Evolutionary conservation across 495 filamentous ascomycete genomes (phyloP).

Genomic region (Podospora anserina): DNA sequence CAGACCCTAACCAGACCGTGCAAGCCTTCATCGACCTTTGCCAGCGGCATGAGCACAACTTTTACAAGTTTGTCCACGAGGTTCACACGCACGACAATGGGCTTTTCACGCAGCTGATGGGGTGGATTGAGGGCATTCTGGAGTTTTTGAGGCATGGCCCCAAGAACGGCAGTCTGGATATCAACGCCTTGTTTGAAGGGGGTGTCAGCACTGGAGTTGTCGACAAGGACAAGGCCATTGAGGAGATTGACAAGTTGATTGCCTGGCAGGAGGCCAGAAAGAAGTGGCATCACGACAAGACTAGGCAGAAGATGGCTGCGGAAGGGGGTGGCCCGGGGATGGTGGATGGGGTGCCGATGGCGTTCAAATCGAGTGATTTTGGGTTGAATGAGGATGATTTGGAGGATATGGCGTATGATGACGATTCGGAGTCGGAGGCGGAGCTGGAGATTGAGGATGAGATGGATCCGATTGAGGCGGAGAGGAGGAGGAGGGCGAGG

Average conservation of each 20-base stretch:
- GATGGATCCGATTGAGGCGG: slow-evolving; percentile 79
- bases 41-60: slow-evolving; percentile 88
- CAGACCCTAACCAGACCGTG: slow-evolving; percentile 98
- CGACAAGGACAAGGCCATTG: slow-evolving; percentile 66
- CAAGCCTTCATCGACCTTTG: slow-evolving; percentile 98
- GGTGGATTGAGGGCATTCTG: slow-evolving; percentile 95
- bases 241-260: slow-evolving; percentile 80
- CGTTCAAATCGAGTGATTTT: slow-evolving; percentile 77
- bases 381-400: slow-evolving; percentile 84
- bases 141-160: slow-evolving; percentile 89
- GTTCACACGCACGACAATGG: slow-evolving; percentile 98
- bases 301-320: slow-evolving; percentile 95
- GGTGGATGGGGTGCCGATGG: slow-evolving; percentile 45
- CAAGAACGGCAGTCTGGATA: slow-evolving; percentile 72
- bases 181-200: slow-evolving; percentile 86
- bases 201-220: slow-evolving; percentile 64
- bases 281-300: slow-evolving; percentile 97
- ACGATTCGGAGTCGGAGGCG: slow-evolving; percentile 65
- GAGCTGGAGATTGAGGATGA: slow-evolving; percentile 75
- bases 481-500: slow-evolving; percentile 69
- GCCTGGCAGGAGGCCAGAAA: slow-evolving; percentile 93
- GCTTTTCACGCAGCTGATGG: slow-evolving; percentile 91
- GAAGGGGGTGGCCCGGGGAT: slow-evolving; percentile 50
- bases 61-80: slow-evolving; percentile 98
- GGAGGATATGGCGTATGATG: slow-evolving; percentile 74